Base-by-base conservation (phyloP, 345 rosid genomes). In the rapeseed (Brassica napus) region DNA sequence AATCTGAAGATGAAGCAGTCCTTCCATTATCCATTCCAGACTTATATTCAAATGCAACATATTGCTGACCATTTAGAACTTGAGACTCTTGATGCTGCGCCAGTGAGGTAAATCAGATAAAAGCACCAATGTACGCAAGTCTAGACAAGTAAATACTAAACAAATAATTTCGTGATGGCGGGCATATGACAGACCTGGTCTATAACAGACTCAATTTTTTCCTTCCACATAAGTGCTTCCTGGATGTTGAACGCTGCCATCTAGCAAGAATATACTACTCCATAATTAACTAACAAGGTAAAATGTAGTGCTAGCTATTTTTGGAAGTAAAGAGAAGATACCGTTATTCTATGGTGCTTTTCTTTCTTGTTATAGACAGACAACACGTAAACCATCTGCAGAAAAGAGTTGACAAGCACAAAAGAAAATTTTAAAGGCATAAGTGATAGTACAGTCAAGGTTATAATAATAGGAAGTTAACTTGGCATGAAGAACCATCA, bases 211-310 rank as follows among this genome's bases (percentile, higher is more conserved):
- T 93, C 97, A 66, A 96, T 93, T 81, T 90, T 93, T 63, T 92
- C 97, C 89, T 90, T 96, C 99, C 98, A 96, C 57, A 83, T 82
- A 67, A 89, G 75, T 77, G 90, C 95, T 84, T 96, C 98, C 80
- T 94, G 97, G 78, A 96, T 93, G 89, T 96, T 96, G 82, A 96
- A 93, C 72, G 99, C 98, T 71, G 99, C 99, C 99, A 96, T 96
- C 99, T 96, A 75, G 73, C 65, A 26, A 42, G 47, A 76, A 67
- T n/a, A 82, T 67, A 31, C 69, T 65, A 59, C 63, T 70, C 80
- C 64, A 72, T 14, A 12, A 42, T 42, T 42, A 42, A 42, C 14
- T 49, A 58, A 59, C 63, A 65, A 8, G 6, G 21, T 21, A 58
- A 58, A 58, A 32, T 11, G 26, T 44, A n/a, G 10, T 64, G 49